A percentile compares a stretch with the other conserved stretches of the same genome.
Conservation (phyloP, 441 rosid genomes). For the Populus tomentosa region DNA sequence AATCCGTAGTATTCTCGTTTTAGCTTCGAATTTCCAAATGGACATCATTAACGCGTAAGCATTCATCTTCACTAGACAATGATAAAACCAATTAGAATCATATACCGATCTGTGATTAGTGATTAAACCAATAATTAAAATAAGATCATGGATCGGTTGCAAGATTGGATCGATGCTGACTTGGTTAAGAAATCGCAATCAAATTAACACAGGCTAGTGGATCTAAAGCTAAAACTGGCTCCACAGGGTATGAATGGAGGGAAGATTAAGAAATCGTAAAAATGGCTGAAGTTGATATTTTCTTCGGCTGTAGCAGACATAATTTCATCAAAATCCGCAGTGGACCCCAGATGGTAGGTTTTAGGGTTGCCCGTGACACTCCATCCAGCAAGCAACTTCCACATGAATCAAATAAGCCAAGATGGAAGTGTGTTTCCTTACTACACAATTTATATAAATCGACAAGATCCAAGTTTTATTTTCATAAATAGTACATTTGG, state of each 20-base stretch:
- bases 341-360: conserved; percentile 28
- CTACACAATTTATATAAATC: neutral
- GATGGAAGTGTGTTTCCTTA: neutral
- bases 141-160: neutral
- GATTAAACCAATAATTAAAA: neutral
- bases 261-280: conserved; percentile 20
- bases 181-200: neutral
- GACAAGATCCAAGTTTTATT: neutral
- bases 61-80: neutral
- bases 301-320: neutral
- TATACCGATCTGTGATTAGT: neutral
- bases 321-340: conserved; percentile 5
- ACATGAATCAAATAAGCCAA: conserved; percentile 11
- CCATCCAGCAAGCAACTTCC: conserved; percentile 11
- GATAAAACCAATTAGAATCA: neutral
- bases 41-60: neutral
- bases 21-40: neutral
- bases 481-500: neutral
- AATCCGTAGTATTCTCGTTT: neutral
- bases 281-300: neutral
- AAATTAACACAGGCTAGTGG: neutral
- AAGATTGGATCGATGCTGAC: conserved; percentile 7
- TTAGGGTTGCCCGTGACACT: conserved; percentile 30
- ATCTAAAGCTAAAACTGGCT: conserved; percentile 2
- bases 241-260: conserved; percentile 25